Evolutionary conservation across 441 rosid species (phyloP), one percentile per base, ranked within the genome.

Genomic region (Mallotus japonicus): DNA sequence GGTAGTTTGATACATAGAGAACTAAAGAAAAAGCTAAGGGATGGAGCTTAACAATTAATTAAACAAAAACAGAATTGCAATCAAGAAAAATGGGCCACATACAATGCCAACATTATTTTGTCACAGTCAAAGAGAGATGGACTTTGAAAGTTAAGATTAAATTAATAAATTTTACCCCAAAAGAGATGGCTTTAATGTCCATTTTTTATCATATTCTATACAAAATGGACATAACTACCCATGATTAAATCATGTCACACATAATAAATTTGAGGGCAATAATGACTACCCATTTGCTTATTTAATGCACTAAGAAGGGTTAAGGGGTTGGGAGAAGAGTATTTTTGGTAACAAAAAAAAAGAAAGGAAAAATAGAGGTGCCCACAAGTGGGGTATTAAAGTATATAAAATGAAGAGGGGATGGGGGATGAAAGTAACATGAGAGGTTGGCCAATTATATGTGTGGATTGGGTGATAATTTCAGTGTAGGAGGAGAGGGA

Each of bases 121-220:
- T 54, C 80, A 71, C 80, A 83, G 91, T 86, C 92, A 86, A 87
- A 84, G 79, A 67, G 73, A 64, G 64, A 68, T 70, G 14, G 12
- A 14, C 0, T 60, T 76, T 72, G 59, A 75, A 80, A 59, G 61
- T 51, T 76, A 77, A 51, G 32, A 8, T 55, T 75, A 13, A 49
- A 42, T 50, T 32, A 63, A 58, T 66, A 58, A 20, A 24, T 68
- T 71, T 81, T 73, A 19, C 60, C 66, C 79, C 81, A 68, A 80
- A 84, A 69, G 74, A 72, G 55, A 68, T 67, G 85, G 86, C 76
- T 79, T 85, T 76, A 70, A 42, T 75, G 73, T 73, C 67, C 24
- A 66, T 79, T 67, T 70, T 76, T 76, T 51, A 40, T 54, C 17
- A 78, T 79, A 62, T 47, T 19, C 28, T 46, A 40, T 49, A 7